Conservation (phyloP, 805 yeast genomes). For the Lachancea meyersii region DNA sequence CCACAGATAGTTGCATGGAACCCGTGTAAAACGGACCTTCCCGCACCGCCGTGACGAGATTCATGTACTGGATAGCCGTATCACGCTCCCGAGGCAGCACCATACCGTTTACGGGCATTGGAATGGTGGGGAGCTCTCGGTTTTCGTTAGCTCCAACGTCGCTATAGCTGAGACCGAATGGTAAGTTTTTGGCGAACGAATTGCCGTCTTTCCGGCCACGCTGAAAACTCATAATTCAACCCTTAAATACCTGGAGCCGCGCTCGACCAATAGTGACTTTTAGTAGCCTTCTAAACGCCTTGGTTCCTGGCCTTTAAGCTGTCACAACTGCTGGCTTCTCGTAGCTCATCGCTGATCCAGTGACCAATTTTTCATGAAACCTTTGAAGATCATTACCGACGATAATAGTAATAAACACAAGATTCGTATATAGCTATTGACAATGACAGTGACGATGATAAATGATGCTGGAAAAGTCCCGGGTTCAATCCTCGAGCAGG, state of each 20-base stretch:
- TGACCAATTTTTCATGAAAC: neutral
- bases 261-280: neutral
- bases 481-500: conserved; percentile 47
- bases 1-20: conserved; percentile 32
- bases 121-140: conserved; percentile 37
- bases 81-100: conserved; percentile 45
- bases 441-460: neutral
- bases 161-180: conserved; percentile 67
- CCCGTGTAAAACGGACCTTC: conserved; percentile 70
- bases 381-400: no score
- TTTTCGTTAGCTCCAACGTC: conserved; percentile 44
- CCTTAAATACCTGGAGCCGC: neutral
- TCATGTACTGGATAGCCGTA: conserved; percentile 50
- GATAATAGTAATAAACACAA: no score
- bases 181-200: conserved; percentile 40
- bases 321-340: neutral
- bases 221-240: conserved; percentile 46
- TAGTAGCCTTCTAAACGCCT: neutral
- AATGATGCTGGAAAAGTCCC: neutral
- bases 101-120: conserved; percentile 62
- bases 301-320: neutral
- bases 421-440: neutral
- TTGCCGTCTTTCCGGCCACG: conserved; percentile 40
- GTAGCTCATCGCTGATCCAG: neutral
- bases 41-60: conserved; percentile 45